These are phyloP conservation scores for Furcasterigmium furcatum DNA, from an alignment of 2,329 filamentous ascomycete genomes.

Conservation along the genomic window DNA sequence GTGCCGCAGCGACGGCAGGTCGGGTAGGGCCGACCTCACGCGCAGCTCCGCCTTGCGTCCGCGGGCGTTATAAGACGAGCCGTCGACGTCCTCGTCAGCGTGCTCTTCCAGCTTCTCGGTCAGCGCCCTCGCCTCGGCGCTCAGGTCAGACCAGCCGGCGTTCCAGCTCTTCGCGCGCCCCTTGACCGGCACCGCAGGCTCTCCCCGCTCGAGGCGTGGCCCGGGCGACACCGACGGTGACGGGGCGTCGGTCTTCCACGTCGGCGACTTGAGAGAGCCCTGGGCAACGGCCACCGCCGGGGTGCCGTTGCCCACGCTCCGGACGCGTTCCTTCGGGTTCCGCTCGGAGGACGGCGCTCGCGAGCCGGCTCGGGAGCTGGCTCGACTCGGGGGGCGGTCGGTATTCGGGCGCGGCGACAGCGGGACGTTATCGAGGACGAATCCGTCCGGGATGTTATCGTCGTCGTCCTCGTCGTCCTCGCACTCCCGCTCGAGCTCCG, in stretches of 20 bases:
- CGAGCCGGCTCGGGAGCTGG: conserved; percentile 38
- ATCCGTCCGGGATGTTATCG: conserved; percentile 75
- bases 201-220: not conserved
- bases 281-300: conserved; percentile 56
- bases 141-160: conserved; percentile 64
- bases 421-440: conserved; percentile 78
- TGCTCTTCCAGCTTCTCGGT: conserved; percentile 81
- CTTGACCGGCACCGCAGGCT: conserved; percentile 38
- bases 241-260: conserved; percentile 46
- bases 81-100: conserved; percentile 53
- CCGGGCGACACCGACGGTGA: conserved; percentile 15
- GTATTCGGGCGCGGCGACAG: conserved; percentile 67
- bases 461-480: conserved; percentile 68
- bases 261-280: conserved; percentile 56
- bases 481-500: conserved; percentile 73
- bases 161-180: conserved; percentile 72
- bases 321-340: conserved; percentile 44
- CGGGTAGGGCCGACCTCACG: conserved; percentile 64
- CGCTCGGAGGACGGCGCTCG: conserved; percentile 52
- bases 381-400: conserved; percentile 51
- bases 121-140: conserved; percentile 67
- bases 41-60: conserved; percentile 40
- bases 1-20: conserved; percentile 66
- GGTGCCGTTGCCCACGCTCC: conserved; percentile 62
- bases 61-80: conserved; percentile 17